Evolutionary conservation across 495 filamentous ascomycete species (phyloP).

Genomic region (Amphirosellinia nigrospora): DNA sequence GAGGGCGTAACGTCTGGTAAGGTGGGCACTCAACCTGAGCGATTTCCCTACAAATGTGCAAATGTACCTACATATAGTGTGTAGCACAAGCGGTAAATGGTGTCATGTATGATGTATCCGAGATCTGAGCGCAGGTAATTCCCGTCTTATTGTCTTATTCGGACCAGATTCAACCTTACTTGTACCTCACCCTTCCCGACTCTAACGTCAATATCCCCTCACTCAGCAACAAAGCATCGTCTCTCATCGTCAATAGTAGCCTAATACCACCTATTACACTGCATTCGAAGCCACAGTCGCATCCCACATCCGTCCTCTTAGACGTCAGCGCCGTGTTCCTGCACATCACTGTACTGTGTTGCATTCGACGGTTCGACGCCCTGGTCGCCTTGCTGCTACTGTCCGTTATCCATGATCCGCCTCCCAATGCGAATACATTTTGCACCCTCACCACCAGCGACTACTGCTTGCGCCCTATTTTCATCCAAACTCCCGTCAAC

Average conservation of each 20-base stretch:
- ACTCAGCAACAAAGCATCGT: too few species aligned
- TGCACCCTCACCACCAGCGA: not conserved
- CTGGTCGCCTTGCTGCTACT: not conserved
- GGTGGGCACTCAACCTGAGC: too few species aligned
- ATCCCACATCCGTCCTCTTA: not conserved
- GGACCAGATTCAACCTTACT: conserved; percentile 1
- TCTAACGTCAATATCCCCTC: not conserved
- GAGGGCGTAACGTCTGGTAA: not conserved
- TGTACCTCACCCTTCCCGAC: too few species aligned
- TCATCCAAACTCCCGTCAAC: conserved; percentile 3
- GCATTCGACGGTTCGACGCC: conserved; percentile 7
- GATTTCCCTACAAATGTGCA: not conserved
- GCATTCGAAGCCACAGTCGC: not conserved
- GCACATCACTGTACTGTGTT: not conserved
- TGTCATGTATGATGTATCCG: not conserved
- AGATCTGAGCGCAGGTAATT: not conserved
- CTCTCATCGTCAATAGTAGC: not conserved
- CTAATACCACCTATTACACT: conserved; percentile 2
- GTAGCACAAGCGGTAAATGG: too few species aligned
- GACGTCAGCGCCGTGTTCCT: not conserved
- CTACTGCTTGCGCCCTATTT: conserved; percentile 20
- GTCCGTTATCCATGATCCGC: not conserved
- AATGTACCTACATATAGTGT: not conserved
- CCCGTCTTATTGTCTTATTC: not conserved
- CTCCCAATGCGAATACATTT: conserved; percentile 16